Evolutionary conservation across 805 yeast genomes (phyloP).

Genomic region (Starmerella scarabaei): DNA sequence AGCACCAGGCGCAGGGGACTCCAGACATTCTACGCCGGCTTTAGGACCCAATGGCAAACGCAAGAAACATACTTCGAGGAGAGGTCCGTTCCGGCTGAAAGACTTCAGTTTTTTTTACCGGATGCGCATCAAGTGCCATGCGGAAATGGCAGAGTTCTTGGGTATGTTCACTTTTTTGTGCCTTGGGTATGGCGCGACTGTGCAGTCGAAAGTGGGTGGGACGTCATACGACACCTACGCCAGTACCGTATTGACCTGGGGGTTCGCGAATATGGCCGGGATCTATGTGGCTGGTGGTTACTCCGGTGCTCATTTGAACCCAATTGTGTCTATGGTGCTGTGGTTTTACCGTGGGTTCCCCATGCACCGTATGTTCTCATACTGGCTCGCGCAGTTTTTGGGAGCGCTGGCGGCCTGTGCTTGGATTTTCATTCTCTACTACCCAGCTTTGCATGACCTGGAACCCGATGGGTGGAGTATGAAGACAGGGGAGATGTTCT

Average conservation of each 20-base stretch:
- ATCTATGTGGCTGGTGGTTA: conserved; percentile 41
- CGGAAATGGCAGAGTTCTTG: conserved; percentile 36
- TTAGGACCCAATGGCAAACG: background rate
- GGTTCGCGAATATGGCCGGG: conserved; percentile 41
- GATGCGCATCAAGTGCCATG: conserved; percentile 2
- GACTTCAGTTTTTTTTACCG: conserved; percentile 4
- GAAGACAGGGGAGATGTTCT: conserved; percentile 1
- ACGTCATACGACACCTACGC: conserved; percentile 33
- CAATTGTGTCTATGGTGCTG: conserved; percentile 38
- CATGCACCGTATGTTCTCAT: conserved; percentile 35
- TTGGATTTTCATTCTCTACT: conserved; percentile 37
- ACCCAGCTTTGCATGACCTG: conserved; percentile 27
- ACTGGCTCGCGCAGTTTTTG: conserved; percentile 36
- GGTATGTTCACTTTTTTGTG: conserved; percentile 37
- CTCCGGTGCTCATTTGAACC: conserved; percentile 48
- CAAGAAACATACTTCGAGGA: background rate
- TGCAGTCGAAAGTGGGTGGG: conserved; percentile 33
- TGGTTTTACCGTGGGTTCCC: conserved; percentile 42
- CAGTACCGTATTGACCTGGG: conserved; percentile 40
- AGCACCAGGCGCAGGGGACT: too few species aligned
- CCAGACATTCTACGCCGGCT: background rate
- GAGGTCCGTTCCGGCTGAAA: background rate
- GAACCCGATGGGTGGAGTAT: conserved; percentile 21
- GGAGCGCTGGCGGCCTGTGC: conserved; percentile 32
- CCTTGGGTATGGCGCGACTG: conserved; percentile 39